These are phyloP conservation scores for Neurospora pannonica DNA, from an alignment of 495 filamentous ascomycete genomes.

Conservation along the genomic window DNA sequence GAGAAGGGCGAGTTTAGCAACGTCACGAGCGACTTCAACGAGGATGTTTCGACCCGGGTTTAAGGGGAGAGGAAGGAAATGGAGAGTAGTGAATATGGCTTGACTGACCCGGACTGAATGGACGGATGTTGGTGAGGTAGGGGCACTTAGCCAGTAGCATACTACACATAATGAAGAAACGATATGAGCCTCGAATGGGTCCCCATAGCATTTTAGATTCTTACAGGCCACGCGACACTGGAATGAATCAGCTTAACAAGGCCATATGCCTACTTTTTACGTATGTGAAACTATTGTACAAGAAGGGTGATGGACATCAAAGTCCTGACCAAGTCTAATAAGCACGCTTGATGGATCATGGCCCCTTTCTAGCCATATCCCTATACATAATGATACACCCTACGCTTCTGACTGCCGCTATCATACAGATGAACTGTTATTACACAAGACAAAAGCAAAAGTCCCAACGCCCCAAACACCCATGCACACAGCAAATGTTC, in stretches of 20 bases:
- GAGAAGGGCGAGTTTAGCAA: conserved; percentile 98
- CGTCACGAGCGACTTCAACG: conserved; percentile 69
- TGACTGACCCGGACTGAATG: neutral
- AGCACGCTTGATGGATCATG: conserved; percentile 1
- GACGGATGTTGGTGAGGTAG: neutral
- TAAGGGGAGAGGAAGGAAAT: neutral
- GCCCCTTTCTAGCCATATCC: neutral
- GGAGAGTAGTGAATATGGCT: neutral
- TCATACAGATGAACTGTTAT: neutral
- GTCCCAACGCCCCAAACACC: neutral
- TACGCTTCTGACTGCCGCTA: neutral
- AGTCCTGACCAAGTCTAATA: conserved; percentile 2
- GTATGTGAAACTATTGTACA: conserved; percentile 19
- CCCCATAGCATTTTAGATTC: neutral
- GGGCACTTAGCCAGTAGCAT: neutral
- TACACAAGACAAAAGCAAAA: neutral
- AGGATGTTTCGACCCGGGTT: conserved; percentile 9
- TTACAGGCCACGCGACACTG: neutral
- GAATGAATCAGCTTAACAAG: neutral
- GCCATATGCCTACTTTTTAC: neutral
- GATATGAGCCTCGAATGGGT: neutral
- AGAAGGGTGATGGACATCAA: conserved; percentile 4
- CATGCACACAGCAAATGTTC: neutral
- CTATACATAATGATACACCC: neutral
- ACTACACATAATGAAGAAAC: neutral